These are phyloP conservation scores for Trypanosoma grayi DNA, from an alignment of 208 protist species.

Conservation along the genomic window DNA sequence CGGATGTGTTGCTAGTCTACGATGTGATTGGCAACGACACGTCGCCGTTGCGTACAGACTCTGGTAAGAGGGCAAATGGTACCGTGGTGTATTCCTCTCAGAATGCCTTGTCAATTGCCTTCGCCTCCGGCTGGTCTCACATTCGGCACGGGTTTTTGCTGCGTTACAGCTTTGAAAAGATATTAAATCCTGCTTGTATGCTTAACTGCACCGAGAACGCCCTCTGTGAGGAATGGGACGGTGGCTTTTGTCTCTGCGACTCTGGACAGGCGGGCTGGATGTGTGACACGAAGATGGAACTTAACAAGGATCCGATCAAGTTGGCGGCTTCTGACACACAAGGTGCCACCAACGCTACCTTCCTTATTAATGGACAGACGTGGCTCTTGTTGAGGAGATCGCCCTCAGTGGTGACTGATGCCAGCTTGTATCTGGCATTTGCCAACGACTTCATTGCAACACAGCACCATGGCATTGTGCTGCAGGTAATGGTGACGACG, in stretches of 20 bases:
- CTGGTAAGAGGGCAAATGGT: slow-evolving; percentile 1
- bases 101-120: slow-evolving; percentile 37
- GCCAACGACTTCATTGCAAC: neutral
- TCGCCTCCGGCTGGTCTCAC: slow-evolving; percentile 55
- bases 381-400: neutral
- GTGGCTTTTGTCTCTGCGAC: slow-evolving; percentile 21
- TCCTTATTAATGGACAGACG: slow-evolving; percentile 1
- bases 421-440: slow-evolving; percentile 9
- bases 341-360: neutral
- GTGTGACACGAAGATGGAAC: neutral
- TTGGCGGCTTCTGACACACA: neutral
- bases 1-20: slow-evolving; percentile 48
- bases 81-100: slow-evolving; percentile 24
- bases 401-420: neutral
- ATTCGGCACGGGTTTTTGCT: slow-evolving; percentile 45
- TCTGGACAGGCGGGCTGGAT: slow-evolving; percentile 3
- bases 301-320: neutral
- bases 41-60: slow-evolving; percentile 19
- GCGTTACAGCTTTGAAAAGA: slow-evolving; percentile 46
- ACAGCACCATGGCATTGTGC: neutral
- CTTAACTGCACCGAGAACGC: slow-evolving; percentile 7
- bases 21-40: slow-evolving; percentile 24
- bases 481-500: neutral
- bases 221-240: slow-evolving; percentile 2
- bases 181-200: neutral